These are phyloP conservation scores for Thelonectria discophora DNA, from an alignment of 2,329 filamentous ascomycete species.

Conservation along the genomic window DNA sequence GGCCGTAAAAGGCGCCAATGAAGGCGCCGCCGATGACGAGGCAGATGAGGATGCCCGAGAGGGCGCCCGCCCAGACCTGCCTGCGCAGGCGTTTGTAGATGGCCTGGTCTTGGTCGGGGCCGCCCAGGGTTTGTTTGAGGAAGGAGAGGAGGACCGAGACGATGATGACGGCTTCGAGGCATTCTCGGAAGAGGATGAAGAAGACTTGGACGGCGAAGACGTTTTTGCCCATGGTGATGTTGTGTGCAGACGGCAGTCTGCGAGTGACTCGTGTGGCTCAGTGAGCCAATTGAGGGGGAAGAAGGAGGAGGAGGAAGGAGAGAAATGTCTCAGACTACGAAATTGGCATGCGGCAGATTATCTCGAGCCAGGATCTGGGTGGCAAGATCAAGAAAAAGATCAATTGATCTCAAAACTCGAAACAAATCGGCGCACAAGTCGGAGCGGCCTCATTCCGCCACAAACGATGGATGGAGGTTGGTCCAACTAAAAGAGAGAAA, in stretches of 20 bases:
- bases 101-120: conserved; percentile 66
- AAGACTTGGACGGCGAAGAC: conserved; percentile 82
- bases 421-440: too few species aligned
- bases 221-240: conserved; percentile 63
- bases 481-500: neutral
- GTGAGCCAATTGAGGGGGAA: neutral
- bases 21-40: conserved; percentile 71
- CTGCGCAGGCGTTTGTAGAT: conserved; percentile 71
- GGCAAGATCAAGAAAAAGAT: too few species aligned
- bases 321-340: neutral
- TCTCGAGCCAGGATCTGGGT: too few species aligned
- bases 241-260: too few species aligned
- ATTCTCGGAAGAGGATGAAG: conserved; percentile 90
- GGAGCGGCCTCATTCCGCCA: too few species aligned
- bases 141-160: conserved; percentile 88
- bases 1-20: conserved; percentile 76
- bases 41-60: conserved; percentile 69
- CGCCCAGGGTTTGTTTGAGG: conserved; percentile 79
- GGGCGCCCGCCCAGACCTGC: conserved; percentile 70
- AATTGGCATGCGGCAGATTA: too few species aligned
- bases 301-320: neutral
- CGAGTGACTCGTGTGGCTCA: too few species aligned
- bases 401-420: too few species aligned
- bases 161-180: conserved; percentile 83
- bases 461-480: neutral